Evolutionary conservation across 2,329 filamentous ascomycete species (phyloP).

Genomic region (Exophiala sp.): DNA sequence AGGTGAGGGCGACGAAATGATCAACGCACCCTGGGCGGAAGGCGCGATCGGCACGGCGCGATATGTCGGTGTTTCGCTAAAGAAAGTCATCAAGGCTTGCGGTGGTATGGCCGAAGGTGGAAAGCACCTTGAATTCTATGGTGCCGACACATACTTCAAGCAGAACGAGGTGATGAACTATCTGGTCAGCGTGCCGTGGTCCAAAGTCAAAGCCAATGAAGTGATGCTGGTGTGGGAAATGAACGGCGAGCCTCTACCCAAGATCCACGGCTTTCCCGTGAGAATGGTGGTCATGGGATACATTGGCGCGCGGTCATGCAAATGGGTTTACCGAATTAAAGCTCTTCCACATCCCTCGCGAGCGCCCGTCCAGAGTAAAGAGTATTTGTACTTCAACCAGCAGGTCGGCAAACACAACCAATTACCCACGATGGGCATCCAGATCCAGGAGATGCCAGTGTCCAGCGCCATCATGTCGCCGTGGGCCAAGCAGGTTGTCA

Average conservation of each 20-base stretch:
- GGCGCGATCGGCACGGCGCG: conserved; percentile 65
- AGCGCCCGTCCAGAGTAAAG: conserved; percentile 62
- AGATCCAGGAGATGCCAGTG: conserved; percentile 71
- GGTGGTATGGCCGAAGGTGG: conserved; percentile 56
- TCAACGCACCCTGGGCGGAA: conserved; percentile 55
- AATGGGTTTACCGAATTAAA: conserved; percentile 58
- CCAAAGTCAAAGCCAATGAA: conserved; percentile 64
- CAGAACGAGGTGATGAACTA: conserved; percentile 64
- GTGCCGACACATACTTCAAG: conserved; percentile 72
- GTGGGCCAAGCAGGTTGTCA: conserved; percentile 55
- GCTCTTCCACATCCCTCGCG: conserved; percentile 55
- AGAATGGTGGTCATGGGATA: conserved; percentile 63
- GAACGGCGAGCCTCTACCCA: conserved; percentile 63
- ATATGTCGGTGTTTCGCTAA: conserved; percentile 62
- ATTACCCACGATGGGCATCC: conserved; percentile 57
- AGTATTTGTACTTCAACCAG: conserved; percentile 67
- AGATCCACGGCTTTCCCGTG: conserved; percentile 64
- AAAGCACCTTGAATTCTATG: conserved; percentile 65
- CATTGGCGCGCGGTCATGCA: conserved; percentile 63
- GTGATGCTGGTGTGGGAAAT: conserved; percentile 69
- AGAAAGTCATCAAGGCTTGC: conserved; percentile 68
- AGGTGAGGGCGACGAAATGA: conserved; percentile 63
- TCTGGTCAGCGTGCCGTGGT: conserved; percentile 62
- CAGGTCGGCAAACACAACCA: conserved; percentile 67
- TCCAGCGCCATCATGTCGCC: conserved; percentile 65